A percentile compares a stretch with the other conserved stretches of the same genome.
These are phyloP conservation scores for Carex sylvatica DNA, from an alignment of 202 grass and related monocot species.

Conservation along the genomic window DNA sequence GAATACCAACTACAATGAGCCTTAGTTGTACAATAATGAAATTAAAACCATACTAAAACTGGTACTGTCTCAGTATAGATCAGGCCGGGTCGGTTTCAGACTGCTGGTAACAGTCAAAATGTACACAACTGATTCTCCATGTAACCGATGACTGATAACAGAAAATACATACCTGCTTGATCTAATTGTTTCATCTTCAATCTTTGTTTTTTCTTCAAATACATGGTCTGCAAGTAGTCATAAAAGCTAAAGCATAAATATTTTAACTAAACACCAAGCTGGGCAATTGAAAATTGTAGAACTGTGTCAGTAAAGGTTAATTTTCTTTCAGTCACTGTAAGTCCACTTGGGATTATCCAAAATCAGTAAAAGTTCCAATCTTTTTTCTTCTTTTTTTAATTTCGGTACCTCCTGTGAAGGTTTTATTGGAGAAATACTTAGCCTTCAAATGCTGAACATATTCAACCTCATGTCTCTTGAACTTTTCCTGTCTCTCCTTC, in stretches of 20 bases:
- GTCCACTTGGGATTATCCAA: not conserved
- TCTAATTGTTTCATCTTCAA: constrained; percentile 54
- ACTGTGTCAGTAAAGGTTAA: not conserved
- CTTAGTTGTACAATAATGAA: not conserved
- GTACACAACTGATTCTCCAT: not conserved
- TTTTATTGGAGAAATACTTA: constrained; percentile 66
- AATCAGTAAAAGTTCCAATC: not conserved
- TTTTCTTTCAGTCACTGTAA: not conserved
- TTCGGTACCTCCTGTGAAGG: constrained; percentile 54
- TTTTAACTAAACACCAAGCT: not conserved
- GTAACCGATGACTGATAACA: not conserved
- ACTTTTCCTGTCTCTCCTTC: constrained; percentile 49
- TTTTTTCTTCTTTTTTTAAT: not conserved
- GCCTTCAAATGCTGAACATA: constrained; percentile 56
- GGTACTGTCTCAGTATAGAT: not conserved
- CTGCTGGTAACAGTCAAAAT: not conserved
- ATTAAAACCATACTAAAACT: not conserved
- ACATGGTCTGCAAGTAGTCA: constrained; percentile 41
- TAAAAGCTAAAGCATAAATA: not conserved
- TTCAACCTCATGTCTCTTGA: constrained; percentile 47
- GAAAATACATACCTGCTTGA: constrained; percentile 47
- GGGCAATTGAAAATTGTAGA: not conserved
- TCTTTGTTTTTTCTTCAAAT: constrained; percentile 48
- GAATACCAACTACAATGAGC: not conserved
- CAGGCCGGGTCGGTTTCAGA: not conserved